Percentiles rank a stretch among this genome's conserved stretches.
phyloP scores from a whole-genome alignment of 768 basidiomycete species.

The Kwoniella europaea region DNA sequence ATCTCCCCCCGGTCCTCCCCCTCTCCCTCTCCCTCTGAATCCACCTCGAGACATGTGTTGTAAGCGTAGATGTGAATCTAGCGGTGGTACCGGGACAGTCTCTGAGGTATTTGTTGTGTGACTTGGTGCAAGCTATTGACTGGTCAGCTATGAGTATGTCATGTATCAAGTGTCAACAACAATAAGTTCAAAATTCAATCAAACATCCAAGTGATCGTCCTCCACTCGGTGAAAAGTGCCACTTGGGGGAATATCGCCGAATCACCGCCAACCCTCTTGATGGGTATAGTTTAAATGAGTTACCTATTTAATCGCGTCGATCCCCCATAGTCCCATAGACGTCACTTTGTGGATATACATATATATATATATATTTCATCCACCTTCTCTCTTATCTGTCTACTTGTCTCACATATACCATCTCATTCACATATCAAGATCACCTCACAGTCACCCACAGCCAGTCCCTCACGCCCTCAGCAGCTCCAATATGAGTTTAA shows the following conservation, averaged over 20 bases:
- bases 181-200: background rate
- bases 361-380: background rate
- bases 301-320: background rate
- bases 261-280: background rate
- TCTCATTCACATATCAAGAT: background rate
- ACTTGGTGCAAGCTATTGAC: too few relatives aligned
- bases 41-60: conserved; percentile 45
- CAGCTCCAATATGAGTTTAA: conserved; percentile 12
- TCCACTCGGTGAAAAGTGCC: conserved; percentile 2
- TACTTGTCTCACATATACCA: background rate
- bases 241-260: background rate
- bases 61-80: background rate
- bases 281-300: background rate
- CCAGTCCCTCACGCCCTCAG: background rate
- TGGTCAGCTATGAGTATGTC: too few relatives aligned
- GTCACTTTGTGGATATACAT: background rate
- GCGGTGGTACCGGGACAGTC: too few relatives aligned
- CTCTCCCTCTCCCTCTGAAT: conserved; percentile 43
- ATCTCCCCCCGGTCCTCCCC: conserved; percentile 34
- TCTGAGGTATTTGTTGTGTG: too few relatives aligned
- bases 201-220: conserved; percentile 1
- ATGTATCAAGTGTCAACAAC: background rate
- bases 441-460: background rate
- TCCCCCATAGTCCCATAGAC: background rate
- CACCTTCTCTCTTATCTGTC: background rate